Base-by-base conservation (phyloP, 2,329 filamentous ascomycete species). In the Colletotrichum somersetense region DNA sequence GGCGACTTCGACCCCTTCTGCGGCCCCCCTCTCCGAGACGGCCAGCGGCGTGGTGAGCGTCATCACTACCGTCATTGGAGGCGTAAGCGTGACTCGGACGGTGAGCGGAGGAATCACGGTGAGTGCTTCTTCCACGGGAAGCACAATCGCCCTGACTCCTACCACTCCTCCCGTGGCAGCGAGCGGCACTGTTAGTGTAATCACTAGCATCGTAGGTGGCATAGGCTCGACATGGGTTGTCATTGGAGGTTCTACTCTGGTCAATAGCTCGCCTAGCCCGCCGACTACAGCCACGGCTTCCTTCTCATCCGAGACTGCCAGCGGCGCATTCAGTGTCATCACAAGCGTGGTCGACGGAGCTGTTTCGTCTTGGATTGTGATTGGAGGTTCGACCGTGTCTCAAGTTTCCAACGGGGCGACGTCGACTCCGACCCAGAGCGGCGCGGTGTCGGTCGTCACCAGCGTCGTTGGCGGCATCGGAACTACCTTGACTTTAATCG, bases 401-500 rank as follows among this genome's bases (percentile, higher is more conserved):
- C 20, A 6, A 2, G 11, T 14, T 18, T 3, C 18, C 40, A 14
- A 18, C 26, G 35, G 12, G 18, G 20, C 38, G 12, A 11, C 35
- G 10, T 12, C 48, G 12, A 42, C 46, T 35, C 23, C 6, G 6
- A 42, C 40, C 1, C n/a, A 30, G 1, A 35, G n/a, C 3, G 56
- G 12, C 0, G 48, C 10, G 1, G 38, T 35, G 10, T 62, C 52
- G 11, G n/a, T 68, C 7, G 14, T 63, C 18, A 71, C 68, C 16
- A 68, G 68, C 12, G 35, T 62, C 5, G 16, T 71, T 5, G 58
- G 46, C 38, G 64, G 64, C 18, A 44, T 35, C 0, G 48, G 40
- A 3, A 62, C 68, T 2, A 67, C 64, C 3, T 62, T 42, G 68
- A 33, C 65, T 2, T 1, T 67, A 4, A 46, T 48, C 12, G 38